phyloP scores from a whole-genome alignment of 179 eudicot genomes.

The Beta corolliflora region DNA sequence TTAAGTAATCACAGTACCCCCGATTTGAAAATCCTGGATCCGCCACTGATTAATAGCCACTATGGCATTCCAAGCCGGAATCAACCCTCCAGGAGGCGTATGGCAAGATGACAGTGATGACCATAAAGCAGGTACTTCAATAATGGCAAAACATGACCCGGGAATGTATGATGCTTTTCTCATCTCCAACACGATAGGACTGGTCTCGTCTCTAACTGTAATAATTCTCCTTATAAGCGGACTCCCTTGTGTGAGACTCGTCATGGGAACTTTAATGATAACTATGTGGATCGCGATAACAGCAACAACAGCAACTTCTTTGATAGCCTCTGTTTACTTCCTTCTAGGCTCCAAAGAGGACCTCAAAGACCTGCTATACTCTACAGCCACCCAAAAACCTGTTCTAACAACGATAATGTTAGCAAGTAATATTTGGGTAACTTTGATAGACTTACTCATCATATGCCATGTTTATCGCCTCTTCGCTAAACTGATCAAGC shows the following conservation, averaged over 20 bases:
- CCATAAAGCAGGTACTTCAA: slow-evolving; percentile 12
- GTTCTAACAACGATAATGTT: background rate
- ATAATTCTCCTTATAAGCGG: slow-evolving; percentile 25
- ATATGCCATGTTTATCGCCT: background rate
- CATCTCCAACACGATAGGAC: background rate
- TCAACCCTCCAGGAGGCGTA: slow-evolving; percentile 30
- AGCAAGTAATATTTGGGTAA: background rate
- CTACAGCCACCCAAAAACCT: background rate
- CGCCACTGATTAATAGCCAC: too few species aligned
- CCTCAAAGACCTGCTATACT: background rate
- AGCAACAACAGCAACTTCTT: slow-evolving; percentile 20
- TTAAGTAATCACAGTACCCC: too few species aligned
- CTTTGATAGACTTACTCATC: background rate
- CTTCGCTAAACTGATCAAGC: background rate
- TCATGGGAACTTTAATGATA: slow-evolving; percentile 6
- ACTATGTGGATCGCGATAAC: slow-evolving; percentile 29
- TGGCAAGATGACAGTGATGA: slow-evolving; percentile 23
- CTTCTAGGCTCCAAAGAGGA: background rate
- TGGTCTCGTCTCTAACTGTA: slow-evolving; percentile 20
- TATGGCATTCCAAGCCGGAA: slow-evolving; percentile 36
- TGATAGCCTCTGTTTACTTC: slow-evolving; percentile 16
- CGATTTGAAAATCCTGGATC: too few species aligned
- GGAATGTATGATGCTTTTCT: background rate
- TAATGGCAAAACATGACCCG: background rate
- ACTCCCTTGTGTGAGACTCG: background rate